Evolutionary conservation across 2,329 filamentous ascomycete species (phyloP), one percentile per base, ranked within the genome.

Genomic region (Phialemoniopsis sp.): DNA sequence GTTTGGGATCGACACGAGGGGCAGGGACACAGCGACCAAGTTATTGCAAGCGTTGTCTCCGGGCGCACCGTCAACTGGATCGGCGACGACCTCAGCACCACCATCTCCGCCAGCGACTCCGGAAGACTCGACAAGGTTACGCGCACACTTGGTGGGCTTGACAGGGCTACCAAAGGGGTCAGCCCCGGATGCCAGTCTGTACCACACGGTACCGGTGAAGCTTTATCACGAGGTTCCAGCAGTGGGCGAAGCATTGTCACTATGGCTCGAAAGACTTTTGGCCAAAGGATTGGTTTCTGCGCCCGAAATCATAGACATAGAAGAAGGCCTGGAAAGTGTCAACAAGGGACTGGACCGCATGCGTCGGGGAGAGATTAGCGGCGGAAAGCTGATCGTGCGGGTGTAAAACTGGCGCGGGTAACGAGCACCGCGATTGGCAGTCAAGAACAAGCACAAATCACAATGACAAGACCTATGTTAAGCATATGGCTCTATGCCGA

Each of bases 191-290:
- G 69, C 69, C 0, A 65, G 80, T 0, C 55, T 66, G 6, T 72
- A 80, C 41, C 84, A 88, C 51, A 77, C 70, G 0, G 80, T 89
- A 0, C 85, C 85, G 0, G 86, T 90, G 45, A 89, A 89, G 58
- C 52, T 87, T 4, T 89, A 87, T 52, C 86, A 90, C 52, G 79
- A 84, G 42, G 70, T 81, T 0, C 73, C 78, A 0, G 67, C 68
- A 2, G 66, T 89, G 0, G 86, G 86, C 0, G 73, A 80, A 45
- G 68, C 68, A 1, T 55, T 88, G 39, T 78, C 79, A 12, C 55
- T 64, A 2, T 89, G 85, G 85, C 62, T 88, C 18, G 85, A 88
- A 55, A 63, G 68, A 17, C 58, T 89, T n/a, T 57, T 89, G 7
- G 64, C 71, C 8, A 62, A 68, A 0, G 66, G 70, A 0, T 54